Conservation (phyloP, 2,329 filamentous ascomycete species). For the Macroventuria anomochaeta region DNA sequence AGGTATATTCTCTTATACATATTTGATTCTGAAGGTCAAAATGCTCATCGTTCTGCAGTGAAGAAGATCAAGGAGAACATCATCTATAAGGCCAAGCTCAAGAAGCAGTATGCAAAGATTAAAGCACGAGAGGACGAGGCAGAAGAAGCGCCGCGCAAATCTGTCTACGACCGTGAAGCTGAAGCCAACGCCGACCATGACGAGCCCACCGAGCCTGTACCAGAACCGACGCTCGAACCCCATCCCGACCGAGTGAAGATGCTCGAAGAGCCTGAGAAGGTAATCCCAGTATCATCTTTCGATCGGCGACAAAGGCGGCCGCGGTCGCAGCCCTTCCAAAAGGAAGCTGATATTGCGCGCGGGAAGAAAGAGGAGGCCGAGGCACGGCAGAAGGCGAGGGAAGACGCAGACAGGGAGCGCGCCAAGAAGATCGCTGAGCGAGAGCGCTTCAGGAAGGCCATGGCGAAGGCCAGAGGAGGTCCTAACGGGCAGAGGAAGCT, state of each 20-base stretch:
- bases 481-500: conserved; percentile 77
- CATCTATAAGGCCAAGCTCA: conserved; percentile 91
- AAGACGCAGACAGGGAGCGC: conserved; percentile 69
- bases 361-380: conserved; percentile 68
- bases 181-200: conserved; percentile 22
- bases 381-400: conserved; percentile 63
- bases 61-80: conserved; percentile 88
- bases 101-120: conserved; percentile 89
- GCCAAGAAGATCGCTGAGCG: conserved; percentile 63
- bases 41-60: conserved; percentile 57
- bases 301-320: conserved; percentile 35
- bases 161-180: conserved; percentile 44
- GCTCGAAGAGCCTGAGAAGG: conserved; percentile 54
- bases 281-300: conserved; percentile 25
- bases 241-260: conserved; percentile 68
- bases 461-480: conserved; percentile 68
- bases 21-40: fast-evolving
- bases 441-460: conserved; percentile 72
- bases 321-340: conserved; percentile 50
- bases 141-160: conserved; percentile 37
- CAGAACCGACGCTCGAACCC: conserved; percentile 56
- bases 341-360: conserved; percentile 56
- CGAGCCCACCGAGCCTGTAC: conserved; percentile 30
- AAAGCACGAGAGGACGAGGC: conserved; percentile 65
- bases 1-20: conserved; percentile 53